These are phyloP conservation scores for Aplosporella prunicola DNA, from an alignment of 2,329 filamentous ascomycete genomes.

Conservation along the genomic window DNA sequence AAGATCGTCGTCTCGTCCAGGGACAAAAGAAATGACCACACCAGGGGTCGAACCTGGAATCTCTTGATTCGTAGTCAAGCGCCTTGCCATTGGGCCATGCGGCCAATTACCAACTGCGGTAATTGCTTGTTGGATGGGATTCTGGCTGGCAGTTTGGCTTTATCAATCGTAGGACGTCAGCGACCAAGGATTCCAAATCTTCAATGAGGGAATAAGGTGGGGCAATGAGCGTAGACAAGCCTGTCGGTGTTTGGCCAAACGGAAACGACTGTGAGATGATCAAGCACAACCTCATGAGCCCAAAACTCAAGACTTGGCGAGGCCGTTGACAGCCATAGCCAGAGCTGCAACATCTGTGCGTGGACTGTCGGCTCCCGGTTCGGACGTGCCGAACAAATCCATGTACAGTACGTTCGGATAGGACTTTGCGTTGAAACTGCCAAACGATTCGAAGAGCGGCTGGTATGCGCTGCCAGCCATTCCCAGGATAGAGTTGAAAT, in stretches of 20 bases:
- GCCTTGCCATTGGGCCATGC: slow-evolving; percentile 49
- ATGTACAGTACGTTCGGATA: slow-evolving; percentile 30
- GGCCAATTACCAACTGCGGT: no score
- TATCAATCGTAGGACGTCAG: no score
- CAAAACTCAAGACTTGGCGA: background rate
- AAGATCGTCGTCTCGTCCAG: no score
- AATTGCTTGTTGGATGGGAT: no score
- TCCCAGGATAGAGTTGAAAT: slow-evolving; percentile 25
- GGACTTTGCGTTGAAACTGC: slow-evolving; percentile 25
- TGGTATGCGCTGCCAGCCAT: slow-evolving; percentile 22
- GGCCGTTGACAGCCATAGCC: slow-evolving; percentile 26
- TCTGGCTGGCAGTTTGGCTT: no score
- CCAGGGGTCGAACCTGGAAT: slow-evolving; percentile 23
- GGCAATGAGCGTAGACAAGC: no score
- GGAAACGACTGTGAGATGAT: no score
- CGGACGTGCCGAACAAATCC: slow-evolving; percentile 24
- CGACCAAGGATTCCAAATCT: no score
- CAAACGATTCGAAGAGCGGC: slow-evolving; percentile 23
- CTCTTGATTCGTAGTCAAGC: slow-evolving; percentile 47
- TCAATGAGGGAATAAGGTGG: no score
- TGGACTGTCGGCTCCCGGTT: slow-evolving; percentile 16
- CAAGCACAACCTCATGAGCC: no score
- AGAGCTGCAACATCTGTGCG: slow-evolving; percentile 24
- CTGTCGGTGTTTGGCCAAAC: no score
- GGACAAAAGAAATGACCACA: slow-evolving; percentile 9